These are phyloP conservation scores for Agaricus blazei DNA, from an alignment of 768 basidiomycete species.

Conservation along the genomic window DNA sequence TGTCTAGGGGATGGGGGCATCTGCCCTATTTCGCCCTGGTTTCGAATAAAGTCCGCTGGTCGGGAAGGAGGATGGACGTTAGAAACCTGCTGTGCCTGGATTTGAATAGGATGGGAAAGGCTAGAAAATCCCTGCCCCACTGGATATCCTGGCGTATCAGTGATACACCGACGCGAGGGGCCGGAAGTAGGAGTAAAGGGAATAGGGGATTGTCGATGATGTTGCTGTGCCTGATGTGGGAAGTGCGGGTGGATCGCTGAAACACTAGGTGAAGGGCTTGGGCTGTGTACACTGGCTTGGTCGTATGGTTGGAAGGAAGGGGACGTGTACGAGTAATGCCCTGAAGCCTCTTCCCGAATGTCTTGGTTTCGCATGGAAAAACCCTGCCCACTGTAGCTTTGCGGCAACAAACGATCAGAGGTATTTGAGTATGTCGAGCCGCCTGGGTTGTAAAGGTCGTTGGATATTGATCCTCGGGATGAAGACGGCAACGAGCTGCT, in stretches of 20 bases:
- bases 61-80: slow-evolving; percentile 17
- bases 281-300: slow-evolving; percentile 30
- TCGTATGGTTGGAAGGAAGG: slow-evolving; percentile 42
- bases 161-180: slow-evolving; percentile 51
- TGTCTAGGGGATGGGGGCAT: slow-evolving; percentile 26
- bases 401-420: slow-evolving; percentile 44
- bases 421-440: slow-evolving; percentile 42
- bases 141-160: slow-evolving; percentile 51
- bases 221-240: slow-evolving; percentile 33
- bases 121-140: slow-evolving; percentile 44
- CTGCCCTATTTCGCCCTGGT: slow-evolving; percentile 26
- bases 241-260: slow-evolving; percentile 29
- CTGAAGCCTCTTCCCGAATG: slow-evolving; percentile 21
- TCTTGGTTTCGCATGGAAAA: slow-evolving; percentile 32
- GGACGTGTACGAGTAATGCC: slow-evolving; percentile 51
- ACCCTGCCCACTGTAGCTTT: slow-evolving; percentile 40
- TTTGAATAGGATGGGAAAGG: slow-evolving; percentile 40
- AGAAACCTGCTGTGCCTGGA: slow-evolving; percentile 24
- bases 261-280: slow-evolving; percentile 34
- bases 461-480: slow-evolving; percentile 38
- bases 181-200: slow-evolving; percentile 25
- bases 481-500: slow-evolving; percentile 32
- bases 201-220: slow-evolving; percentile 37
- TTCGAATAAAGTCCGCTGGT: slow-evolving; percentile 37
- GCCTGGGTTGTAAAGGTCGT: slow-evolving; percentile 33